Percentiles rank a stretch among this genome's conserved stretches.
Evolutionary conservation across 306 rosid genomes (phyloP).

Genomic region (Argentina anserina): DNA sequence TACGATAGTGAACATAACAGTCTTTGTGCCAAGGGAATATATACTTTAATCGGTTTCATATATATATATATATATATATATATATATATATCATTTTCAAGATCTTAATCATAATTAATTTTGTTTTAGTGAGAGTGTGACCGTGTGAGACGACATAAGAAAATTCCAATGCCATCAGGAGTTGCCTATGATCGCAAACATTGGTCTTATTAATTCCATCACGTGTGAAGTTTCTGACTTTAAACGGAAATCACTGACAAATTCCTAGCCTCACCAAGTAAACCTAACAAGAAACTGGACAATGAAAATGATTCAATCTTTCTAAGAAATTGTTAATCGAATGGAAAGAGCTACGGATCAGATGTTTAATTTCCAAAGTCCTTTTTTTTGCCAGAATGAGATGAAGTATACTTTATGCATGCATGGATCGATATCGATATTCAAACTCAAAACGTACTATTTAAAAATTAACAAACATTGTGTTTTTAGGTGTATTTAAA

Average conservation of each 20-base stretch:
- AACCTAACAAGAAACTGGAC: not conserved
- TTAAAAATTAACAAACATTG: too few species aligned
- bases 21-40: too few species aligned
- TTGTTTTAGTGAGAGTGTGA: not conserved
- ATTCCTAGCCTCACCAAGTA: not conserved
- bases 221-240: slow-evolving; percentile 21
- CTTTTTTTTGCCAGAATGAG: too few species aligned
- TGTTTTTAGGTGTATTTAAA: too few species aligned
- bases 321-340: not conserved
- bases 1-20: not conserved
- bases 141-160: slow-evolving; percentile 4
- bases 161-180: slow-evolving; percentile 7
- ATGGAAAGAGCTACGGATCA: not conserved
- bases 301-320: not conserved
- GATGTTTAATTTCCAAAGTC: not conserved
- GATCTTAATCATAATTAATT: not conserved
- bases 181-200: slow-evolving; percentile 16
- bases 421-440: too few species aligned
- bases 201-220: slow-evolving; percentile 22
- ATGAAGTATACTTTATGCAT: too few species aligned
- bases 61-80: too few species aligned
- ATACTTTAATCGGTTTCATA: not conserved
- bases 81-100: not conserved
- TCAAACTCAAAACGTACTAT: too few species aligned
- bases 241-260: slow-evolving; percentile 1